A percentile compares a stretch with the other conserved stretches of the same genome.
Conservation (phyloP, 129 eudicot species). For the Glebionis coronaria region DNA sequence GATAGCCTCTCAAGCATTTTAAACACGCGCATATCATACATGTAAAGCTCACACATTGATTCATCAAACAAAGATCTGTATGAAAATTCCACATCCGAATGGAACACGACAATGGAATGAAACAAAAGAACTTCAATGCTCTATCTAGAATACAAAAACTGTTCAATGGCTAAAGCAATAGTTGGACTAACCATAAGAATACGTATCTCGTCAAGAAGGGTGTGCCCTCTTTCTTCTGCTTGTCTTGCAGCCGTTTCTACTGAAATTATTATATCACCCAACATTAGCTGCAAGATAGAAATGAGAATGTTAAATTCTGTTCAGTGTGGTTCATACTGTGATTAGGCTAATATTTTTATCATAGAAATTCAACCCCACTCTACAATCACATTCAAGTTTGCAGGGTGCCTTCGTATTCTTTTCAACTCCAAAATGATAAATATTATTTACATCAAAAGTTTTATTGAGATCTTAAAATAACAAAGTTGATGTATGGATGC, state of each 20-base stretch:
- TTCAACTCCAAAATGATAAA: neutral
- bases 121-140: conserved; percentile 1
- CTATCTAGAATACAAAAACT: neutral
- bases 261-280: conserved; percentile 89
- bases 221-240: conserved; percentile 92
- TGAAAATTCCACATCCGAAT: neutral
- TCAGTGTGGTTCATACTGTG: neutral
- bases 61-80: conserved; percentile 1
- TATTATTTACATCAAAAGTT: neutral
- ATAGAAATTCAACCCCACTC: neutral
- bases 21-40: neutral
- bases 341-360: conserved; percentile 6
- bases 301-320: conserved; percentile 24
- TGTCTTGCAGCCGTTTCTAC: conserved; percentile 93
- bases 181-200: conserved; percentile 70
- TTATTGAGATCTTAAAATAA: neutral
- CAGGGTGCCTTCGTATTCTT: neutral
- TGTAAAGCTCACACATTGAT: neutral
- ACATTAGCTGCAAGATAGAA: conserved; percentile 65
- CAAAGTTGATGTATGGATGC: neutral
- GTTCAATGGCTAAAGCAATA: neutral
- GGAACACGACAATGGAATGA: neutral
- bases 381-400: neutral
- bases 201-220: conserved; percentile 87
- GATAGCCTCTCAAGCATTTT: too few species aligned